Evolutionary conservation across 2,329 filamentous ascomycete genomes (phyloP).

Genomic region (Aspergillus brasiliensis): DNA sequence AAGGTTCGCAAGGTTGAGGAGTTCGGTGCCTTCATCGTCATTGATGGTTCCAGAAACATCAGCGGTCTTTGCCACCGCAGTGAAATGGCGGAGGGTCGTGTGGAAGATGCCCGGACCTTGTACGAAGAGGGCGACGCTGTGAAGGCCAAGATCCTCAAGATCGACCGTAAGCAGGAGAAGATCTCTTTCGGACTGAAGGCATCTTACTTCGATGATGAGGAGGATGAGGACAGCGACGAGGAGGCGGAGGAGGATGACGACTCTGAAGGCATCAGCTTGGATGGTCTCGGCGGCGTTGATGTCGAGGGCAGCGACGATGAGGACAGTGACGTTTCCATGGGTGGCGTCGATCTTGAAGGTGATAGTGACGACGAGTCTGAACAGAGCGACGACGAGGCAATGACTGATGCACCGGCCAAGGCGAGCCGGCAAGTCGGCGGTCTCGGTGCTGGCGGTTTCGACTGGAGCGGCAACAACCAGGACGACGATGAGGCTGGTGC

Average conservation of each 20-base stretch:
- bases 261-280: conserved; percentile 31
- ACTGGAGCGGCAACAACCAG: conserved; percentile 76
- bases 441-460: conserved; percentile 75
- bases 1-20: conserved; percentile 92
- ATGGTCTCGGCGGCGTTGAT: conserved; percentile 34
- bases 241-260: conserved; percentile 50
- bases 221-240: conserved; percentile 50
- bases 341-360: conserved; percentile 49
- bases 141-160: conserved; percentile 82
- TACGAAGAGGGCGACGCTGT: conserved; percentile 91
- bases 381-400: conserved; percentile 45
- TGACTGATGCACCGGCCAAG: conserved; percentile 32
- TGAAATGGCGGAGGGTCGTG: conserved; percentile 82
- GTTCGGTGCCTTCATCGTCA: conserved; percentile 89
- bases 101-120: conserved; percentile 83
- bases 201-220: conserved; percentile 74
- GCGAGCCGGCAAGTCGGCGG: conserved; percentile 49
- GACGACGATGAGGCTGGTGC: conserved; percentile 52
- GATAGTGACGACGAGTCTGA: conserved; percentile 50
- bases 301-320: conserved; percentile 39
- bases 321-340: conserved; percentile 42
- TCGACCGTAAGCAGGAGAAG: conserved; percentile 73
- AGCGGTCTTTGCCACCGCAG: conserved; percentile 91
- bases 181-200: conserved; percentile 92
- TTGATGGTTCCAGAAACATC: conserved; percentile 84